Evolutionary conservation across 164 flowering plant species (phyloP), one percentile per base, ranked within the genome.

Genomic region (Magnolia sinica): DNA sequence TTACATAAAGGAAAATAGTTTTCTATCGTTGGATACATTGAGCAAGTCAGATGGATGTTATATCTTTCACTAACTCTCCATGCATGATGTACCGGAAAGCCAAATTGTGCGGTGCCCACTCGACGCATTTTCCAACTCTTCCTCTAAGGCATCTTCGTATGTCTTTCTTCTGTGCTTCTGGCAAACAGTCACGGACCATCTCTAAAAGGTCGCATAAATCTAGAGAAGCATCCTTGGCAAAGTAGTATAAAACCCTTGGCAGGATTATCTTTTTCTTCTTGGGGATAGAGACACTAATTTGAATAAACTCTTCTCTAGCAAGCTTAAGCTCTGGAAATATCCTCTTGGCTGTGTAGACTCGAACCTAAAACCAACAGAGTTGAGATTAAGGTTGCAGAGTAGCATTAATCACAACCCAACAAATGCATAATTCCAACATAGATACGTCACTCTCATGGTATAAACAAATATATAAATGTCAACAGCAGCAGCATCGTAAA

Each of bases 31-130:
- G 5, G 18, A 68, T 68, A 23, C 66, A 73, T 70, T 5, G 23
- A 51, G 64, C 14, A 50, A 67, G 66, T 81, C 78, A 74, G 29
- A 65, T 52, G 19, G 37, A n/a, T 67, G 50, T 16, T 72, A 64
- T 50, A n/a, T 58, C 80, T 63, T 77, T 74, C 20, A 77, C 83
- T 9, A 87, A 71, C 27, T 88, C 87, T 69, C 79, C 73, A 19
- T 85, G 89, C 68, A 91, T 85, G 49, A 87, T 72, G 79, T 85
- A 91, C 23, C 89, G 89, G 65, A 91, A 89, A 8, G 81, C 73
- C n/a, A 85, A 83, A 79, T 83, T 85, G 65, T 87, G 84, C 3
- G 88, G 81, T 50, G 81, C 61, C 91, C 91, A 91, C 20, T 82
- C 70, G 14, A 88, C 72, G 79, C 29, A 73, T 82, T 84, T 87